Conservation (phyloP, 2,329 filamentous ascomycete species). For the Blastomyces silverae region DNA sequence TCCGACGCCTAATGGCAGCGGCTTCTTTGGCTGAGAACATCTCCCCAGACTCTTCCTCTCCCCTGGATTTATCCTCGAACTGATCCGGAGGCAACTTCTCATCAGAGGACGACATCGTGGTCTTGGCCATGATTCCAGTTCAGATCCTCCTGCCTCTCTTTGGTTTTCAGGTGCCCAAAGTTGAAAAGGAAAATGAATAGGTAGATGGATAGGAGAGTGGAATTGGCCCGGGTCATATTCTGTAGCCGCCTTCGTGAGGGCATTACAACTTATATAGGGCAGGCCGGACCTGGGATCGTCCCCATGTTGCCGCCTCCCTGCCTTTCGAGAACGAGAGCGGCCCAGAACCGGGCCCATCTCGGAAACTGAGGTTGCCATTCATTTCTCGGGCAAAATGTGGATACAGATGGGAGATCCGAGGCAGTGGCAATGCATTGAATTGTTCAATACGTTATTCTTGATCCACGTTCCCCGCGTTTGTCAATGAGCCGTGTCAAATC, state of each 20-base stretch:
- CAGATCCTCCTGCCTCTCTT: background rate
- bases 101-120: background rate
- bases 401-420: background rate
- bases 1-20: slow-evolving; percentile 56
- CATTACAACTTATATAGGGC: background rate
- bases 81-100: slow-evolving; percentile 11
- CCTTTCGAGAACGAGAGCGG: background rate
- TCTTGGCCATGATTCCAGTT: background rate
- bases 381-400: background rate
- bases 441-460: background rate
- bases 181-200: background rate
- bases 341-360: background rate
- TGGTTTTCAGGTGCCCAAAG: background rate
- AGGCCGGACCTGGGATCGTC: background rate
- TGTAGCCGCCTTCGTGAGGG: background rate
- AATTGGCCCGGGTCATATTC: background rate
- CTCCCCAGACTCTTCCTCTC: slow-evolving; percentile 14
- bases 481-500: background rate
- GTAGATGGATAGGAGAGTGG: background rate
- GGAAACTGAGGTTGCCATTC: background rate
- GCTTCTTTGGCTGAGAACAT: slow-evolving; percentile 54
- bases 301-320: background rate
- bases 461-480: slow-evolving; percentile 2
- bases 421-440: background rate
- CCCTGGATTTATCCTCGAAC: slow-evolving; percentile 13